A percentile compares a stretch with the other conserved stretches of the same genome.
phyloP scores from a whole-genome alignment of 2,329 filamentous ascomycete species.

The Colletotrichum tropicale region DNA sequence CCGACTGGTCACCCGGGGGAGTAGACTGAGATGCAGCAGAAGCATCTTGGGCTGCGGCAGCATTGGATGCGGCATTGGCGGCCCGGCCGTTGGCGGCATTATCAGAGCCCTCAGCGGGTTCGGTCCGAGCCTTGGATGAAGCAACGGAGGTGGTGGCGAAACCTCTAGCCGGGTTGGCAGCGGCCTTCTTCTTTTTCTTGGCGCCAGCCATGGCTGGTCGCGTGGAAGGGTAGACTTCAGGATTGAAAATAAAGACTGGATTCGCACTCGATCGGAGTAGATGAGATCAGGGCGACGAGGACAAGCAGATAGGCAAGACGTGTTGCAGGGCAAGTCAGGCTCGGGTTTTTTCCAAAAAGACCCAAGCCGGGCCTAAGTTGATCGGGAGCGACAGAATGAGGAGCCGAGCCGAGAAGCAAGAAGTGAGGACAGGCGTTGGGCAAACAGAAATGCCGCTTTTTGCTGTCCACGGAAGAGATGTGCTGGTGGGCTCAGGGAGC shows the following conservation, averaged over 20 bases:
- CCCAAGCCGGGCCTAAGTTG: background rate
- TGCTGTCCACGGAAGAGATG: background rate
- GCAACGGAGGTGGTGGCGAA: conserved; percentile 94
- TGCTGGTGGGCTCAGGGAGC: background rate
- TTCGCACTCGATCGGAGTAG: background rate
- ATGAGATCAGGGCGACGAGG: background rate
- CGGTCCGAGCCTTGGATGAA: conserved; percentile 73
- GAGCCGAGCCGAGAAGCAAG: conserved; percentile 8
- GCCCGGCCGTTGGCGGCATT: background rate
- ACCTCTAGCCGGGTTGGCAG: conserved; percentile 85
- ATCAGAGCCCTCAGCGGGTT: conserved; percentile 45
- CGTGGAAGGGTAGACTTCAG: background rate
- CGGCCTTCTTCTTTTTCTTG: conserved; percentile 92
- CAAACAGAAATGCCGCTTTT: background rate
- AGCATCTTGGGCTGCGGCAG: conserved; percentile 22
- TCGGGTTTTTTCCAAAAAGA: background rate
- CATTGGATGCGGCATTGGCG: background rate
- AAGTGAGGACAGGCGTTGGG: background rate
- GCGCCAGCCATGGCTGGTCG: conserved; percentile 63
- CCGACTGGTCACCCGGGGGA: conserved; percentile 22
- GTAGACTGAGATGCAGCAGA: conserved; percentile 28
- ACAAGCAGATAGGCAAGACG: background rate
- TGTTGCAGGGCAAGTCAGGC: background rate
- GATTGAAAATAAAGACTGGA: background rate
- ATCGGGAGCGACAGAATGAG: background rate